A percentile compares a stretch with the other conserved stretches of the same genome.
phyloP scores from a whole-genome alignment of 1,139 yeast genomes.

The Suhomyces bolitotheri region DNA sequence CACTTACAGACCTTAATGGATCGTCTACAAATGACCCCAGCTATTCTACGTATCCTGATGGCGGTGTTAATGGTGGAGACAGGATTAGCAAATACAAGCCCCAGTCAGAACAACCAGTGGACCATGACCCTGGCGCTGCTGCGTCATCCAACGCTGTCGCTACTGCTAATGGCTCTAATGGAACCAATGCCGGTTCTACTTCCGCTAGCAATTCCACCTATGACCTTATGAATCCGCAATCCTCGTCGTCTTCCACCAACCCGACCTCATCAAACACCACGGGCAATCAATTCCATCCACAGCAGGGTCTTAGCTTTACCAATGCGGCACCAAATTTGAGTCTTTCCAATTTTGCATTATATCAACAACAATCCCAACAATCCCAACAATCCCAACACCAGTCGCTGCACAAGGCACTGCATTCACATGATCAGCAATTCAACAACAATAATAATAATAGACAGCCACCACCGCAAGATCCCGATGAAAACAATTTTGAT shows the following conservation, averaged over 20 bases:
- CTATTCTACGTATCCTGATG: constrained; percentile 10
- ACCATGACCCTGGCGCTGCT: background rate
- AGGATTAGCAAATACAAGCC: constrained; percentile 2
- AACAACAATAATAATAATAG: constrained; percentile 7
- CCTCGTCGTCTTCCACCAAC: constrained; percentile 7
- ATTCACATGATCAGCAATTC: constrained; percentile 9
- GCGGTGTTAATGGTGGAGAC: background rate
- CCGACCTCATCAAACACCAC: constrained; percentile 13
- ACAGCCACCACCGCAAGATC: constrained; percentile 11
- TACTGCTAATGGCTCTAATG: background rate
- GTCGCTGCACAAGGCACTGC: constrained; percentile 17
- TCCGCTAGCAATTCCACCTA: constrained; percentile 14
- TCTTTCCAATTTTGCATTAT: constrained; percentile 15
- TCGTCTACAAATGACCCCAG: constrained; percentile 12
- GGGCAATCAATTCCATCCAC: constrained; percentile 34
- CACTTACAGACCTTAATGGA: constrained; percentile 5
- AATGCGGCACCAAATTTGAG: constrained; percentile 19
- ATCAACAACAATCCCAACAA: constrained; percentile 14
- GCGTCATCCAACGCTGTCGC: background rate
- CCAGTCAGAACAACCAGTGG: background rate
- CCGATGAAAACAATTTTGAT: constrained; percentile 19
- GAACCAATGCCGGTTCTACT: background rate
- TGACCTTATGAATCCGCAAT: constrained; percentile 29
- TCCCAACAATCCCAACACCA: constrained; percentile 9
- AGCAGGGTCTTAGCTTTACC: constrained; percentile 30